A percentile compares a stretch with the other conserved stretches of the same genome.
phyloP scores from a whole-genome alignment of 805 yeast species.

The Cyberlindnera mississippiensis region DNA sequence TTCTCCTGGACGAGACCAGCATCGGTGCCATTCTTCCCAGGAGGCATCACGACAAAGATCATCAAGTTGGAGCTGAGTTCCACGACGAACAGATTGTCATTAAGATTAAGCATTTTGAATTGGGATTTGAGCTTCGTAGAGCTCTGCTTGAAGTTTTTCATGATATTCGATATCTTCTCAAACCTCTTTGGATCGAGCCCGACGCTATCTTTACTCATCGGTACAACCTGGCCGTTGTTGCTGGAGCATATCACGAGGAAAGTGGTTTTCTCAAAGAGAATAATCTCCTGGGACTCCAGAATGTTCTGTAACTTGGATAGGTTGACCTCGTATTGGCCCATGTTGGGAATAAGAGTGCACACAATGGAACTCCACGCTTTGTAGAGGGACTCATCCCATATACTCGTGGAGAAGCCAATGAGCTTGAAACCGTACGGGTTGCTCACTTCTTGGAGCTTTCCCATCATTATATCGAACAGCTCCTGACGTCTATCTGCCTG shows the following conservation, averaged over 20 bases:
- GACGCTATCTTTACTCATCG: slow-evolving; percentile 11
- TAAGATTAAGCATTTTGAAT: slow-evolving; percentile 69
- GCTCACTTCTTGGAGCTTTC: slow-evolving; percentile 70
- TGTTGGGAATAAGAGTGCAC: slow-evolving; percentile 91
- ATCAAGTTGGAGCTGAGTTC: slow-evolving; percentile 58
- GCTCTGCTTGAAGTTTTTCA: slow-evolving; percentile 91
- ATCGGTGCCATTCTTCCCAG: slow-evolving; percentile 33
- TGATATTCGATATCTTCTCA: slow-evolving; percentile 89
- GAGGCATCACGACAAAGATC: slow-evolving; percentile 54
- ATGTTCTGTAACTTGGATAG: slow-evolving; percentile 67
- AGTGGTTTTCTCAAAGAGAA: slow-evolving; percentile 89
- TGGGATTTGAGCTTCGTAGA: slow-evolving; percentile 83
- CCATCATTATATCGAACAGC: slow-evolving; percentile 80
- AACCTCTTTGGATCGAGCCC: slow-evolving; percentile 83
- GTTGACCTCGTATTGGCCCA: slow-evolving; percentile 72
- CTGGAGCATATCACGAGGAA: slow-evolving; percentile 57
- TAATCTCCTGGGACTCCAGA: slow-evolving; percentile 83
- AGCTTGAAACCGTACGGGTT: slow-evolving; percentile 64
- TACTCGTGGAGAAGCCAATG: slow-evolving; percentile 80
- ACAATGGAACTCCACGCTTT: slow-evolving; percentile 98
- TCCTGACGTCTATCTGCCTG: slow-evolving; percentile 82
- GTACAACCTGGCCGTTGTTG: slow-evolving; percentile 23
- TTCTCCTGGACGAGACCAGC: slow-evolving; percentile 49
- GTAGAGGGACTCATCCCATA: slow-evolving; percentile 37
- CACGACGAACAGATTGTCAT: slow-evolving; percentile 51